phyloP scores from a whole-genome alignment of 208 protist genomes.

The Vickermania spadyakhi region DNA sequence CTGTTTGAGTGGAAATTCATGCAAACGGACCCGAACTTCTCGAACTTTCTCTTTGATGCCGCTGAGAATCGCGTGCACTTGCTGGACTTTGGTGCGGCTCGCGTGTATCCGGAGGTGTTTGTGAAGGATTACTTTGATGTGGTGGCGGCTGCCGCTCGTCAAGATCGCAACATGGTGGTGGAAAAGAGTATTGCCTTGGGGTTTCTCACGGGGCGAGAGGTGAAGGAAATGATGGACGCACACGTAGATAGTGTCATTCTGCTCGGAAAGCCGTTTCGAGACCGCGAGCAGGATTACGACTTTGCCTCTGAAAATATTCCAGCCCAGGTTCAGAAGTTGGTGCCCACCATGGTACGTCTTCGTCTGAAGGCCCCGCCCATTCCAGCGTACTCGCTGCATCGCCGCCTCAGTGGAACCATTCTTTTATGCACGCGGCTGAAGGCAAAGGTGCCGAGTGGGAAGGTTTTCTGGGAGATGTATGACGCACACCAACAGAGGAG shows the following conservation, averaged over 20 bases:
- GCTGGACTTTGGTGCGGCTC: constrained; percentile 94
- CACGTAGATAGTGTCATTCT: constrained; percentile 83
- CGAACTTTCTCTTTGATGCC: constrained; percentile 93
- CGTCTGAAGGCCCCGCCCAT: constrained; percentile 80
- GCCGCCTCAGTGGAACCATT: constrained; percentile 92
- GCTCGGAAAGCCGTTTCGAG: constrained; percentile 86
- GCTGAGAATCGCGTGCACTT: constrained; percentile 50
- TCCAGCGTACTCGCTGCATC: constrained; percentile 94
- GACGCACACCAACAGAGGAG: too few species aligned
- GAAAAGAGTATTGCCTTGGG: constrained; percentile 85
- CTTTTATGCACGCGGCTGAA: constrained; percentile 88
- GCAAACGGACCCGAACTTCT: constrained; percentile 97
- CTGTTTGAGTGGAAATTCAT: constrained; percentile 95
- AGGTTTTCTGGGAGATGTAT: constrained; percentile 70
- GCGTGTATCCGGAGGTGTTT: constrained; percentile 77
- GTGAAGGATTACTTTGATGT: constrained; percentile 88
- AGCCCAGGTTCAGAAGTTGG: constrained; percentile 56
- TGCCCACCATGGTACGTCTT: constrained; percentile 92
- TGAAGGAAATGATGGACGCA: constrained; percentile 85
- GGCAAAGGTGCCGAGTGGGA: constrained; percentile 59
- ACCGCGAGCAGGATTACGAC: constrained; percentile 60
- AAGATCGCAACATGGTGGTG: constrained; percentile 70
- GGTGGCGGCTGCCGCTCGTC: constrained; percentile 76
- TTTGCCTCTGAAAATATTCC: constrained; percentile 85
- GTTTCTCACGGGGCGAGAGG: constrained; percentile 95